A percentile compares a stretch with the other conserved stretches of the same genome.
Evolutionary conservation across 1,284 basidiomycete species (phyloP).

Genomic region (Ustilago vetiveriae): DNA sequence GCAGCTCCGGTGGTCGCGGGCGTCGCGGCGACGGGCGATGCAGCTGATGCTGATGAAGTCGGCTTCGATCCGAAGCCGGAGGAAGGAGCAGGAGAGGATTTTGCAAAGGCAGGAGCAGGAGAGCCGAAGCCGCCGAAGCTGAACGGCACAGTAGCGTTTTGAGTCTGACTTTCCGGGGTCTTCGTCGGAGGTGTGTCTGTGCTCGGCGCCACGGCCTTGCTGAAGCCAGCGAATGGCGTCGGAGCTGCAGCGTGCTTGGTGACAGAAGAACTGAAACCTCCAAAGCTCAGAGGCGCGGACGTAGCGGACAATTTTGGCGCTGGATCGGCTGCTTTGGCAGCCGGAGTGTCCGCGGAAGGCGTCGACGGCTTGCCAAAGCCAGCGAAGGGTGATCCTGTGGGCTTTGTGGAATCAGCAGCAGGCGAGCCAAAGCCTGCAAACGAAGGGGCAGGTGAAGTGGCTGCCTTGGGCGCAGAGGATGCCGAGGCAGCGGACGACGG

Average conservation of each 20-base stretch:
- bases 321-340: too few species aligned
- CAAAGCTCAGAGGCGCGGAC: too few species aligned
- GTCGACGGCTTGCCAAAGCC: conserved; percentile 5
- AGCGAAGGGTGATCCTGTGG: conserved; percentile 4
- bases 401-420: conserved; percentile 12
- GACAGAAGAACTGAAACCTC: conserved; percentile 1
- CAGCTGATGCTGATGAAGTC: neutral
- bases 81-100: conserved; percentile 11
- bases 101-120: conserved; percentile 4
- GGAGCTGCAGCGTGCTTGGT: too few species aligned
- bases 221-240: too few species aligned
- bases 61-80: conserved; percentile 9
- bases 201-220: neutral
- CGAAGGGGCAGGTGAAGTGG: neutral
- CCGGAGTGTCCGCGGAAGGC: neutral
- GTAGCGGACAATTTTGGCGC: too few species aligned
- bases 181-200: neutral
- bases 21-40: conserved; percentile 5
- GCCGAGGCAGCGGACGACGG: too few species aligned
- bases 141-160: neutral
- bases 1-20: conserved; percentile 3
- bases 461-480: neutral
- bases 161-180: neutral
- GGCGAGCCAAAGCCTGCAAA: conserved; percentile 8
- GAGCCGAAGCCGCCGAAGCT: conserved; percentile 13